Conservation (phyloP, 495 filamentous ascomycete species). For the Endocarpon pusillum region DNA sequence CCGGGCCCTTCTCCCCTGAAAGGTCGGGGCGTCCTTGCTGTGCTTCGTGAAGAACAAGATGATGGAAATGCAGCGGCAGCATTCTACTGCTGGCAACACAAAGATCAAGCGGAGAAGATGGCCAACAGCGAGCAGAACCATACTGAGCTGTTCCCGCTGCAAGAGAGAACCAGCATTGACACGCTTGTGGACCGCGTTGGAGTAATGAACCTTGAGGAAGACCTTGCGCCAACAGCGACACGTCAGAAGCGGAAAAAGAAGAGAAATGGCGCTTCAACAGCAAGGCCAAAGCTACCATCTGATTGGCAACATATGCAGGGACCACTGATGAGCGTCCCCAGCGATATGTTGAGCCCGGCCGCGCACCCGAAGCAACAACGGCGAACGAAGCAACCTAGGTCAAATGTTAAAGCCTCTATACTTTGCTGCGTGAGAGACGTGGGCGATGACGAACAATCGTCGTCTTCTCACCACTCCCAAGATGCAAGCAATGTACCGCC, state of each 20-base stretch:
- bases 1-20: constrained; percentile 16
- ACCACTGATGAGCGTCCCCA: constrained; percentile 19
- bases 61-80: constrained; percentile 27
- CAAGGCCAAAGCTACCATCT: constrained; percentile 13
- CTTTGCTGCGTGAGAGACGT: constrained; percentile 6
- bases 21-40: constrained; percentile 20
- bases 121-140: constrained; percentile 6
- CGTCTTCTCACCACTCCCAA: background rate
- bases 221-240: constrained; percentile 7
- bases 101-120: constrained; percentile 51
- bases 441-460: background rate
- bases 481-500: background rate
- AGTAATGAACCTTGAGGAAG: constrained; percentile 42
- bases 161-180: constrained; percentile 60
- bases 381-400: constrained; percentile 1
- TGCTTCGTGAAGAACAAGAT: constrained; percentile 23
- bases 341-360: no score
- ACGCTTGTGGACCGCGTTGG: constrained; percentile 66
- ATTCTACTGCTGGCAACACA: constrained; percentile 88
- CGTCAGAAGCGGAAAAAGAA: constrained; percentile 7
- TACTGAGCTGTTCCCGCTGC: constrained; percentile 16
- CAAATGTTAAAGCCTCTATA: constrained; percentile 1
- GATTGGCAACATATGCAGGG: constrained; percentile 22
- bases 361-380: constrained; percentile 3
- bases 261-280: constrained; percentile 10